Conservation (phyloP, 495 filamentous ascomycete genomes). For the Annulohypoxylon maeteangense region DNA sequence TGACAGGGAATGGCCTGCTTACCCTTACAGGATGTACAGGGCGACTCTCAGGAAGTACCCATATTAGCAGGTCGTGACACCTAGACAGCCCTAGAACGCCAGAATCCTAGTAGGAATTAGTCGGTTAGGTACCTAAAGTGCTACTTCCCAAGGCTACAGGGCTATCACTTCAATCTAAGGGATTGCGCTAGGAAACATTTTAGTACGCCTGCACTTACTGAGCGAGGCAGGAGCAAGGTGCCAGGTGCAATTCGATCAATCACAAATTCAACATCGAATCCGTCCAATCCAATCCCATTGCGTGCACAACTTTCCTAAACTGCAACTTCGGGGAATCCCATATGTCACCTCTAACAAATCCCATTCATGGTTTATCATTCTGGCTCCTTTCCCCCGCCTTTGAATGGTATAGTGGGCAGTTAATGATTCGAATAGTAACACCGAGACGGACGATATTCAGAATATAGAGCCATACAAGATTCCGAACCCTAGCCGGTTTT, state of each 20-base stretch:
- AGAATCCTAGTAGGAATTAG: background rate
- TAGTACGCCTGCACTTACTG: background rate
- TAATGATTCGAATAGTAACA: slow-evolving; percentile 32
- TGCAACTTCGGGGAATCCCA: slow-evolving; percentile 39
- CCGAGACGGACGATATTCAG: slow-evolving; percentile 40
- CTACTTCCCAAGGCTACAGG: background rate
- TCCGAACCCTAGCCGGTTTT: slow-evolving; percentile 20
- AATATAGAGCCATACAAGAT: slow-evolving; percentile 37
- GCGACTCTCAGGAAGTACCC: background rate
- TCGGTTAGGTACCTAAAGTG: slow-evolving; percentile 11
- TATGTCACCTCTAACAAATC: slow-evolving; percentile 32
- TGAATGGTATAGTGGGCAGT: slow-evolving; percentile 29
- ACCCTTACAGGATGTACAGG: background rate
- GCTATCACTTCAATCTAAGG: background rate
- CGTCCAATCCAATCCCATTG: slow-evolving; percentile 2
- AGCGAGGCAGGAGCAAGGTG: slow-evolving; percentile 20
- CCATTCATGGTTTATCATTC: slow-evolving; percentile 22
- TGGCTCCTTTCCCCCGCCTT: slow-evolving; percentile 22
- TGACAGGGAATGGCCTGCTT: slow-evolving; percentile 20
- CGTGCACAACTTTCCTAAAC: slow-evolving; percentile 1
- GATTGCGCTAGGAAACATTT: slow-evolving; percentile 5
- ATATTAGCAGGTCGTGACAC: background rate
- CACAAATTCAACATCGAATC: slow-evolving; percentile 6
- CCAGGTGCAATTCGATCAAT: slow-evolving; percentile 17
- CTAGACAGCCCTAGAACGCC: background rate